These are phyloP conservation scores for Penicillium pancosmium DNA, from an alignment of 495 filamentous ascomycete species.

Conservation along the genomic window DNA sequence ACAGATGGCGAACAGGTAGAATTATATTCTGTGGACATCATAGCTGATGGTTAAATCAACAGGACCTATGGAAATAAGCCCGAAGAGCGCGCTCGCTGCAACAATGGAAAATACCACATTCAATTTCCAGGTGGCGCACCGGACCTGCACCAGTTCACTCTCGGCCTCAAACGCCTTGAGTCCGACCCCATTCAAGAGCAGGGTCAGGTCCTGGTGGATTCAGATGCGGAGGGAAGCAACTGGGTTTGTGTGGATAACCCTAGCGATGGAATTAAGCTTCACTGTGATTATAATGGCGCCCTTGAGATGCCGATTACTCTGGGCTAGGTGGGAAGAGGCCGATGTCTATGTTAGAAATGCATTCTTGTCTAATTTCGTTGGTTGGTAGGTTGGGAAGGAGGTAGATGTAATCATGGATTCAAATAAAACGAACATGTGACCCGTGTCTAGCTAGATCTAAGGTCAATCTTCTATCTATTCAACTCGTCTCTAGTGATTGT, in stretches of 20 bases:
- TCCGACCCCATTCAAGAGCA: constrained; percentile 22
- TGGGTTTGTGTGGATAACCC: constrained; percentile 30
- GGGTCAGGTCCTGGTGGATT: constrained; percentile 18
- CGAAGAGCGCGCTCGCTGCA: constrained; percentile 24
- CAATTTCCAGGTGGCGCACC: constrained; percentile 24
- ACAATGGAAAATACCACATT: constrained; percentile 31
- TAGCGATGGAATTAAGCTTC: constrained; percentile 7
- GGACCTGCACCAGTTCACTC: constrained; percentile 24
- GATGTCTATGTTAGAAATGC: no score
- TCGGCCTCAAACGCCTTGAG: constrained; percentile 23
- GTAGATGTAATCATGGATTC: no score
- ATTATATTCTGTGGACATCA: neutral
- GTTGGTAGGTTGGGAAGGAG: no score
- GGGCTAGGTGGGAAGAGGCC: no score
- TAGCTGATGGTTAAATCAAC: neutral
- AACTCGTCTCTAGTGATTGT: no score
- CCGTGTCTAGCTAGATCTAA: no score
- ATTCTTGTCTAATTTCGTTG: no score
- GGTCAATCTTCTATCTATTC: no score
- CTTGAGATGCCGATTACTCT: constrained; percentile 16
- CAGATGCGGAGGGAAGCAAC: constrained; percentile 15
- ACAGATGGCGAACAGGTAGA: neutral
- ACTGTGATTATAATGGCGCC: constrained; percentile 23
- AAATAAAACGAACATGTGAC: no score
- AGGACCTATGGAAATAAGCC: constrained; percentile 25